phyloP scores from a whole-genome alignment of 1,139 yeast species.

The Candida dubliniensis region DNA sequence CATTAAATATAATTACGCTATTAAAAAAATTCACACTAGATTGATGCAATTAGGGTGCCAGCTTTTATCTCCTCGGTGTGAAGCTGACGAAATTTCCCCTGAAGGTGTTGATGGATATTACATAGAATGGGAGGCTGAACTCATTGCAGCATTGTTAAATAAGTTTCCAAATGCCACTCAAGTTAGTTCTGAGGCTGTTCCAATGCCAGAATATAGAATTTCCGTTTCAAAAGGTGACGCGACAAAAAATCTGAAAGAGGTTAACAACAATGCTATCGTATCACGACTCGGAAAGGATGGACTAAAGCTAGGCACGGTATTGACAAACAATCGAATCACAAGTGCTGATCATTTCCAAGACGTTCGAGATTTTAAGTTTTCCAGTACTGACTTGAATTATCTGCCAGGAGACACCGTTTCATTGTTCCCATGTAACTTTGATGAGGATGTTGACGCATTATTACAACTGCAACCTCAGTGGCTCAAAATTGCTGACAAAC shows the following conservation, averaged over 20 bases:
- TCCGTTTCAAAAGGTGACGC: constrained; percentile 1
- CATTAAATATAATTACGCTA: constrained; percentile 82
- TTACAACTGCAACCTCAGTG: constrained; percentile 70
- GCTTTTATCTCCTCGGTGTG: constrained; percentile 73
- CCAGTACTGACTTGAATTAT: constrained; percentile 38
- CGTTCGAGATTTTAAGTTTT: constrained; percentile 63
- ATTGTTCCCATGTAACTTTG: constrained; percentile 72
- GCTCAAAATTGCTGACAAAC: constrained; percentile 65
- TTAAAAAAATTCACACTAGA: constrained; percentile 76
- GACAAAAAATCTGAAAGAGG: not conserved
- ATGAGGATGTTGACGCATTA: constrained; percentile 61
- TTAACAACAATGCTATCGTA: constrained; percentile 1
- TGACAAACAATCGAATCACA: constrained; percentile 60
- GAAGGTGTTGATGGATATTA: constrained; percentile 80
- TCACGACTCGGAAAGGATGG: constrained; percentile 7
- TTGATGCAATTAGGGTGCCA: constrained; percentile 77
- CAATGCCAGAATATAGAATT: constrained; percentile 19
- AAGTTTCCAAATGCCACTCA: constrained; percentile 7
- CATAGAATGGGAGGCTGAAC: constrained; percentile 65
- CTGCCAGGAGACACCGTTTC: constrained; percentile 81
- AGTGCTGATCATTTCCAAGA: constrained; percentile 81
- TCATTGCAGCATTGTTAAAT: constrained; percentile 41
- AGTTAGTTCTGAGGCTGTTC: constrained; percentile 17
- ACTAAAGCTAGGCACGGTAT: constrained; percentile 42
- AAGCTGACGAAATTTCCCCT: constrained; percentile 82